phyloP scores from a whole-genome alignment of 129 eudicot species.

The Helianthus tuberosus region DNA sequence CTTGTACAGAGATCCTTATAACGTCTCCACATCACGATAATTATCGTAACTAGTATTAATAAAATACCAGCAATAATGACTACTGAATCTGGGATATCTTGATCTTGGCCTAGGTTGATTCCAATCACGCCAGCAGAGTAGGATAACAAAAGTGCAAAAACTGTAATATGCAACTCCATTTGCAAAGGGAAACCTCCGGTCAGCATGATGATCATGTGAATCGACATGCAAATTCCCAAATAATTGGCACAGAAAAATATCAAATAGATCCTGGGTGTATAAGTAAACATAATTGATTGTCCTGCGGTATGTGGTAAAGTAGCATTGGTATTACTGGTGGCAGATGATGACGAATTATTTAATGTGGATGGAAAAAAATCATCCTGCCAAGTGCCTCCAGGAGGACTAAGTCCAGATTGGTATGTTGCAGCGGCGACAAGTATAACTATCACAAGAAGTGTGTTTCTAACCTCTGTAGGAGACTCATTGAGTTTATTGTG shows the following conservation, averaged over 20 bases:
- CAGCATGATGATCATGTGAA: slow-evolving; percentile 34
- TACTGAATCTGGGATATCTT: no score
- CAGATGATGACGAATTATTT: slow-evolving; percentile 7
- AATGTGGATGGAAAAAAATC: slow-evolving; percentile 2
- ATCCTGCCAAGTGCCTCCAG: slow-evolving; percentile 50
- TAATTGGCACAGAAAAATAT: slow-evolving; percentile 38
- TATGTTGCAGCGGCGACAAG: slow-evolving; percentile 49
- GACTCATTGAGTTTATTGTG: slow-evolving; percentile 35
- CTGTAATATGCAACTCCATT: slow-evolving; percentile 20
- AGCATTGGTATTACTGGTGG: not conserved
- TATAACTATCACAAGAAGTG: slow-evolving; percentile 38
- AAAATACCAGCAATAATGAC: no score
- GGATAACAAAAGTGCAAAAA: no score
- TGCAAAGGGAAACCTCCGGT: slow-evolving; percentile 43
- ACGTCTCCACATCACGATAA: no score
- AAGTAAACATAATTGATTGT: slow-evolving; percentile 36
- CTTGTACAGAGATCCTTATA: no score
- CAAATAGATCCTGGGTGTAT: not conserved
- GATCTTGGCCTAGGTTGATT: no score
- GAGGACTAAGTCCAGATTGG: slow-evolving; percentile 49
- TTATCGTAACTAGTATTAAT: no score
- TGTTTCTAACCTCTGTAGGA: slow-evolving; percentile 38
- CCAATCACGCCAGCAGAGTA: no score
- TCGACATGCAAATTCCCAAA: slow-evolving; percentile 38
- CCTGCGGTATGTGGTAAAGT: slow-evolving; percentile 31